These are phyloP conservation scores for Talaromyces amestolkiae DNA, from an alignment of 2,329 filamentous ascomycete genomes.

Conservation along the genomic window DNA sequence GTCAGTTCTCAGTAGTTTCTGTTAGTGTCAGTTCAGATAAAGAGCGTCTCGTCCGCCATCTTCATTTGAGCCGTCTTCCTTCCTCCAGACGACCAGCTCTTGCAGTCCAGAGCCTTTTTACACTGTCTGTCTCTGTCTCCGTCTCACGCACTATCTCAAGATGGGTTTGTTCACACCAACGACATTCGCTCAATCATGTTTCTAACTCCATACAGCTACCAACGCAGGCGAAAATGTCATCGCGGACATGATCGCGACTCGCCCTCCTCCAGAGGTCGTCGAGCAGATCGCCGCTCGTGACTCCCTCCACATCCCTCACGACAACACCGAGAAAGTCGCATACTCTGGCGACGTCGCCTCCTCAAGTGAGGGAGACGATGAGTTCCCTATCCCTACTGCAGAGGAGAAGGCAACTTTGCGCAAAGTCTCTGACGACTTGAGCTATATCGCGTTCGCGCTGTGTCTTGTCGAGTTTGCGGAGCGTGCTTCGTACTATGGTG, in stretches of 20 bases:
- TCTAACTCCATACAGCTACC: conserved; percentile 8
- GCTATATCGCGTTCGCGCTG: conserved; percentile 56
- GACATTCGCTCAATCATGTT: neutral
- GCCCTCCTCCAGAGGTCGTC: conserved; percentile 16
- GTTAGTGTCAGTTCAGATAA: neutral
- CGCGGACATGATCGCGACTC: conserved; percentile 16
- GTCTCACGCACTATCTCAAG: neutral
- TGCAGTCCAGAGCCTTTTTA: neutral
- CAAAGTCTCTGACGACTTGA: conserved; percentile 55
- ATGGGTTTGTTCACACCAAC: conserved; percentile 11
- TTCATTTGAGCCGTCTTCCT: neutral
- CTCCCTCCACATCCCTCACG: conserved; percentile 12
- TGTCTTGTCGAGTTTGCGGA: conserved; percentile 58
- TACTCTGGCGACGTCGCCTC: neutral
- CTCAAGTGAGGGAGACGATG: conserved; percentile 17
- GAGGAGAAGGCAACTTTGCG: conserved; percentile 49
- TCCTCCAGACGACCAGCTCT: neutral
- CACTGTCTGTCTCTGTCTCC: neutral
- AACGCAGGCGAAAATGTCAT: conserved; percentile 13
- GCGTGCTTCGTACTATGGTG: conserved; percentile 60
- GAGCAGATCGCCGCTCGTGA: conserved; percentile 17
- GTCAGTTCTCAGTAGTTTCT: neutral
- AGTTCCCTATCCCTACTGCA: conserved; percentile 44
- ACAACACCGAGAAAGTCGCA: neutral
- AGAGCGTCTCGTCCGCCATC: neutral